phyloP scores from a whole-genome alignment of 345 rosid genomes.

The Turritis glabra region DNA sequence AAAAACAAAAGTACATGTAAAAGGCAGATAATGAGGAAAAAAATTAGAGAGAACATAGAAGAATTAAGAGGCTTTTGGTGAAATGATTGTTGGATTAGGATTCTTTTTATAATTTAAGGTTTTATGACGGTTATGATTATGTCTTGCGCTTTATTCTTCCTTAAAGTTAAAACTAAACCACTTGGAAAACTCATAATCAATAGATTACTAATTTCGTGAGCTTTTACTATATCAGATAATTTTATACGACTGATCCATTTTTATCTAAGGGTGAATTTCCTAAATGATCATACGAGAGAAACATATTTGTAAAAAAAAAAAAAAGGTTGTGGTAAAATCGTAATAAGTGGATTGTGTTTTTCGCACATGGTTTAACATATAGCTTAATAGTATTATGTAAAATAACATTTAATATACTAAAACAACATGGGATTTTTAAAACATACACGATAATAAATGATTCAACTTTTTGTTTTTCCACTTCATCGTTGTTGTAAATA shows the following conservation, averaged over 20 bases:
- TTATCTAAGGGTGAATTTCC: background rate
- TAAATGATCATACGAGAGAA: background rate
- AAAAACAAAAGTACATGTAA: background rate
- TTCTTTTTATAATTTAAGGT: conserved; percentile 40
- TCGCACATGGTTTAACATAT: background rate
- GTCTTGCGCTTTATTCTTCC: conserved; percentile 54
- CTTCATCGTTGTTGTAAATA: background rate
- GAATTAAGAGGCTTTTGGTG: conserved; percentile 26
- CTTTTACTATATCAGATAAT: background rate
- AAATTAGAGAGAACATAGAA: conserved; percentile 6
- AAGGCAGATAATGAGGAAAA: conserved; percentile 10
- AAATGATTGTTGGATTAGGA: conserved; percentile 35
- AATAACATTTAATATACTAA: too few species aligned
- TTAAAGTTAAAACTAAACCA: conserved; percentile 26
- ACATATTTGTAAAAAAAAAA: background rate
- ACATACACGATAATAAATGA: background rate
- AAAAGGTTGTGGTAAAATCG: background rate
- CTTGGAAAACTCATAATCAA: conserved; percentile 13
- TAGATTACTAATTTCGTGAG: conserved; percentile 5
- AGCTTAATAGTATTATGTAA: background rate
- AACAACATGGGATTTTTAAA: background rate
- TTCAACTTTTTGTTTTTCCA: background rate
- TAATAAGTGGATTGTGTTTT: background rate
- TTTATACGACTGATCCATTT: background rate
- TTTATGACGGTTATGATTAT: conserved; percentile 50